Evolutionary conservation across 202 grass and related monocot species (phyloP), one percentile per base, ranked within the genome.

Genomic region (Panicum virgatum): DNA sequence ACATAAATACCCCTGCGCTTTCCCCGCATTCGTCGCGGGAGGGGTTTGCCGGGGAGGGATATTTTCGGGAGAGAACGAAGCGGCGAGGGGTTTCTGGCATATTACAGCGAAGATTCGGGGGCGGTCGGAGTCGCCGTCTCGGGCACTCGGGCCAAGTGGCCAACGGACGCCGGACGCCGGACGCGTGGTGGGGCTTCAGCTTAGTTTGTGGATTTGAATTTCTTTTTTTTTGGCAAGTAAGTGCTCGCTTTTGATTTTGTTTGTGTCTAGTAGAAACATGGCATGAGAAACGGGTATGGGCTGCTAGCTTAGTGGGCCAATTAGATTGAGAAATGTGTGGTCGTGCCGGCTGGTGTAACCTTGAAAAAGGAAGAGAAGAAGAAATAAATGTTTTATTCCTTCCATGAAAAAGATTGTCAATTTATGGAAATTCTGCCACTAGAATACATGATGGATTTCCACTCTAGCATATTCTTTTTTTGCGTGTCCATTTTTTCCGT

Each of bases 71-170:
- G 38, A 64, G 7, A 27, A 9, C 20, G 12, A 5, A 50, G 62
- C 32, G 22, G 52, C 14, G 5, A 18, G 71, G 38, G 62, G 46
- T 11, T 73, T 71, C 60, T 26, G 83, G 88, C 78, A 89, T 86
- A 54, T 89, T 86, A 82, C 79, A 3, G 66, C 59, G 79, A 83
- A 83, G 88, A 86, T 89, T 82, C 79, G 50, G 58, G n/a, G 66
- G 59, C 15, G 57, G 82, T 42, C 82, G 62, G 64, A 76, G 78
- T 89, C 83, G 73, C 83, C 72, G 48, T 82, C 87, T 25, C 45
- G 69, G 56, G 10, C 14, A 77, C 87, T 25, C 45, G 69, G 69
- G 56, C 15, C 14, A 43, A 12, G 3, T 3, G 4, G 18, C 82
- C 82, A 89, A 61, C 61, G 14, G 51, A 22, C 11, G 30, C 20